phyloP scores from a whole-genome alignment of 345 rosid genomes.

The Physaria fendleri region DNA sequence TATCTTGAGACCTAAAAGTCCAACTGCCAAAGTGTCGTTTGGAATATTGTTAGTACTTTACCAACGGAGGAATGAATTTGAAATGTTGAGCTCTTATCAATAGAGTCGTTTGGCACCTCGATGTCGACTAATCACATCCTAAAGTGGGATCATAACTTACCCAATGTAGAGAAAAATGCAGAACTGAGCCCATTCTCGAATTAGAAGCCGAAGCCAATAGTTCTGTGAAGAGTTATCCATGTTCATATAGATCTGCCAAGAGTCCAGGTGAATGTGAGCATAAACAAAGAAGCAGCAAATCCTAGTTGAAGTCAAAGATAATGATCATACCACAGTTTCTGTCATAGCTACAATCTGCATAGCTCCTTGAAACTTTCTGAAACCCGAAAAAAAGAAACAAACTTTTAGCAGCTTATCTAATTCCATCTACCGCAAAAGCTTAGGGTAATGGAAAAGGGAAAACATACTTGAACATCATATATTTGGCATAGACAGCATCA shows the following conservation, averaged over 20 bases:
- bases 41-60: conserved; percentile 1
- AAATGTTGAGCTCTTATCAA: no score
- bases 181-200: conserved; percentile 87
- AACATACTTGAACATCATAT: conserved; percentile 81
- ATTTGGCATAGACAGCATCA: conserved; percentile 72
- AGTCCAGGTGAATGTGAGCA: not conserved
- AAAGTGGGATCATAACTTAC: conserved; percentile 32
- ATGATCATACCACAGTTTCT: conserved; percentile 52
- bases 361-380: conserved; percentile 84
- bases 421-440: not conserved
- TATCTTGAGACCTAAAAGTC: conserved; percentile 86
- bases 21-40: conserved; percentile 43
- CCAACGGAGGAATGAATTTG: not conserved
- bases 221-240: conserved; percentile 58
- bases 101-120: no score
- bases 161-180: conserved; percentile 83
- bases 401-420: conserved; percentile 1
- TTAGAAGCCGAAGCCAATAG: conserved; percentile 73
- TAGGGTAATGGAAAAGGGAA: not conserved
- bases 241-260: conserved; percentile 60
- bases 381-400: not conserved
- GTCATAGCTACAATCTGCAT: conserved; percentile 89
- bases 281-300: not conserved
- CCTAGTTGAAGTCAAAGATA: not conserved
- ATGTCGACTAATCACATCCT: no score